Percentiles rank a stretch among this genome's conserved stretches.
phyloP scores from a whole-genome alignment of 2,329 filamentous ascomycete species.

The Aquanectria penicillioides region DNA sequence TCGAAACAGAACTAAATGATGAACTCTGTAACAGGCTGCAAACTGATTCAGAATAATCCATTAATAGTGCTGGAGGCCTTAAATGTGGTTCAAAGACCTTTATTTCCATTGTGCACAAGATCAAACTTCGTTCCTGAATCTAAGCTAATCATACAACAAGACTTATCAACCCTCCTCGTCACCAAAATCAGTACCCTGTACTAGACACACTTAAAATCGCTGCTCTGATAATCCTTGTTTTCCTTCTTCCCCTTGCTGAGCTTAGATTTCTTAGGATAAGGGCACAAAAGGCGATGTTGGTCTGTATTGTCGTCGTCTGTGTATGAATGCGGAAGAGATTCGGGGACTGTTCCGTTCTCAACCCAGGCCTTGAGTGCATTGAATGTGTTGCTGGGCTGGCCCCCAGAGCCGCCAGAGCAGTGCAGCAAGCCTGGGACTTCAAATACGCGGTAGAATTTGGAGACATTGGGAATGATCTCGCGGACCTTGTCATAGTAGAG shows the following conservation, averaged over 20 bases:
- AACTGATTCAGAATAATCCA: no score
- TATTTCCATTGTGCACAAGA: no score
- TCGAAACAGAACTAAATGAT: no score
- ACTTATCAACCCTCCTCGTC: background rate
- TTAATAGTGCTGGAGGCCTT: no score
- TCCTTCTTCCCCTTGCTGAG: background rate
- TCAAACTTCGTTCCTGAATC: background rate
- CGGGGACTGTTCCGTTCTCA: slow-evolving; percentile 10
- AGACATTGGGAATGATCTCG: background rate
- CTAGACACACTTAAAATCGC: slow-evolving; percentile 6
- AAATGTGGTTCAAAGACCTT: no score
- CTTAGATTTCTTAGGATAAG: background rate
- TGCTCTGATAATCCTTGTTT: background rate
- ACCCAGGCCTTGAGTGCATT: slow-evolving; percentile 6
- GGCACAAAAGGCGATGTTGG: background rate
- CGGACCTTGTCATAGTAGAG: background rate
- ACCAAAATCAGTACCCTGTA: background rate
- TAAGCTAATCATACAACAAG: background rate
- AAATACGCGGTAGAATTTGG: slow-evolving; percentile 5
- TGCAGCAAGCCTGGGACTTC: slow-evolving; percentile 3
- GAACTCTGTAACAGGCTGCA: no score
- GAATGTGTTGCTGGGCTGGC: slow-evolving; percentile 5
- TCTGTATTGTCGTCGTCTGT: background rate
- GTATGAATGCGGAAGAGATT: background rate
- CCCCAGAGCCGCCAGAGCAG: slow-evolving; percentile 6